Base-by-base conservation (phyloP, 2,329 filamentous ascomycete species). In the Sarocladium brachiariae region DNA sequence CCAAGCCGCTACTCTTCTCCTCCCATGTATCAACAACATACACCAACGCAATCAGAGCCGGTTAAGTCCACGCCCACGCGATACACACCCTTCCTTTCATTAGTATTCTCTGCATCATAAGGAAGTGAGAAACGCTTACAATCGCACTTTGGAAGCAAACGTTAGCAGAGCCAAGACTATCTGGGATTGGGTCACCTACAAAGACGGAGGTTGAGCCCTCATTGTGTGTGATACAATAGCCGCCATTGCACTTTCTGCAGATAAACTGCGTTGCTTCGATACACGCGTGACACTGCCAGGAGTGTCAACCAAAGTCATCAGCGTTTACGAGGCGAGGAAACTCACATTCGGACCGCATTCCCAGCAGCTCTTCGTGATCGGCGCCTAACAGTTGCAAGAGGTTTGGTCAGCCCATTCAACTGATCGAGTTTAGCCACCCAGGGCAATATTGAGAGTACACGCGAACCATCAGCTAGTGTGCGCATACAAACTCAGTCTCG, bases 151-250 rank as follows among this genome's bases (percentile, higher is more conserved):
- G 50, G 25, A 35, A 11, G 10, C 45, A 48, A 19, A 21, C 3
- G 39, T 45, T 30, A 45, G 39, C 39, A 27, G 3, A 27, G 10
- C 10, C 21, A 14, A 45, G 19, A 4, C 9, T 19, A 18, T 45
- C 2, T 19, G n/a, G 9, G 13, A 8, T 18, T 4, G 27, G 19
- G 24, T 24, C 31, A 69, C 74, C 71, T 61, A 79, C 76, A 57
- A 72, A 66, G 31, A 75, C 83, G n/a, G 75, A 68, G 11, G 84
- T 87, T 35, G 86, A 92, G 14, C 88, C 87, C 57, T 90, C 87
- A 57, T 95, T 90, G 63, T 95, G 89, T 51, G 85, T 76, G 53
- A 86, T 77, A 65, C 91, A 96, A 65, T 95, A 96, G 49, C 87
- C 87, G 50, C 86, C 86, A 37, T 77, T 77, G 66, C 91, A 96